Percentiles rank a stretch among this genome's conserved stretches.
These are phyloP conservation scores for Kluyveromyces aestuarii DNA, from an alignment of 805 yeast species.

Conservation along the genomic window DNA sequence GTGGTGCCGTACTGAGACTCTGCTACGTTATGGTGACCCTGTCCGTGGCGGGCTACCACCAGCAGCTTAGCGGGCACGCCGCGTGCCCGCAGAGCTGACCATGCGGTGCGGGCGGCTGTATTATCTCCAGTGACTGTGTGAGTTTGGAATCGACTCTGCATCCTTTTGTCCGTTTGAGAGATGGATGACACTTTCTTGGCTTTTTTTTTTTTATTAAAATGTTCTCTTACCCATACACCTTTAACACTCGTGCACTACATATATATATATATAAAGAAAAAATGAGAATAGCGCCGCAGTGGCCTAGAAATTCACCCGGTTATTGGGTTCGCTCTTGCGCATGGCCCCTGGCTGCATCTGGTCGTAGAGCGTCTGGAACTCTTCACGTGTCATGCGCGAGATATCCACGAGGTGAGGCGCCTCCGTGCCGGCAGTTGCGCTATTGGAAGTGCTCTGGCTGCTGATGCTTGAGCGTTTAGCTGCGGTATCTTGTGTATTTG, in stretches of 20 bases:
- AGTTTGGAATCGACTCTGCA: neutral
- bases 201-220: no score
- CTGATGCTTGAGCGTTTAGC: neutral
- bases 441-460: neutral
- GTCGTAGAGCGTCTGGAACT: slow-evolving; percentile 10
- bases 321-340: slow-evolving; percentile 14
- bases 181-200: no score
- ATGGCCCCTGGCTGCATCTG: slow-evolving; percentile 1
- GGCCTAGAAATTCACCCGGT: slow-evolving; percentile 11
- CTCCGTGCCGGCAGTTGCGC: neutral
- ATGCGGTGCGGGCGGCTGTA: neutral
- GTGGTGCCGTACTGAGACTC: slow-evolving; percentile 45
- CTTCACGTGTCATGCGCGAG: slow-evolving; percentile 10
- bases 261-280: no score
- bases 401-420: slow-evolving; percentile 9
- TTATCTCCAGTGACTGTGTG: neutral
- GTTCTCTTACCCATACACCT: no score
- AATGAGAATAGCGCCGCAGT: neutral
- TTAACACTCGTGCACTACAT: no score
- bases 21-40: slow-evolving; percentile 55
- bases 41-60: slow-evolving; percentile 59
- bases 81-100: neutral
- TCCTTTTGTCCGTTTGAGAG: no score
- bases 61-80: slow-evolving; percentile 22
- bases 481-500: neutral